Conservation (phyloP, 306 rosid genomes). For the Biancaea sappan region DNA sequence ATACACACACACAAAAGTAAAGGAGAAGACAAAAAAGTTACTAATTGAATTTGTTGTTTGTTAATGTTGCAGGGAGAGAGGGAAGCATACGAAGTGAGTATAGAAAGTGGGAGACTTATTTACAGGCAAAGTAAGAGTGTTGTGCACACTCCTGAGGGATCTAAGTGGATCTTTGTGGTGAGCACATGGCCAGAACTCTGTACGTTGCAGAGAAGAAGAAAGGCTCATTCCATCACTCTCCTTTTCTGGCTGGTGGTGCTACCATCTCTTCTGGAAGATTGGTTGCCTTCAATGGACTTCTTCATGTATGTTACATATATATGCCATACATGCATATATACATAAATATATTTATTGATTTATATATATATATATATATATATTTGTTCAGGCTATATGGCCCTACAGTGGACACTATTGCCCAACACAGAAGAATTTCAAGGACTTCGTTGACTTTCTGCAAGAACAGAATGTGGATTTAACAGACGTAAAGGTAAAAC, state of each 20-base stretch:
- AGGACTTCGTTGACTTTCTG: constrained; percentile 67
- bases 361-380: too few species aligned
- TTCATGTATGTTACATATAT: constrained; percentile 55
- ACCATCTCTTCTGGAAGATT: constrained; percentile 83
- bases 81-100: constrained; percentile 63
- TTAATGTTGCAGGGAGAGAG: constrained; percentile 67
- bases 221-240: constrained; percentile 87
- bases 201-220: constrained; percentile 77
- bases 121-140: constrained; percentile 49
- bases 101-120: constrained; percentile 58
- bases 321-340: too few species aligned
- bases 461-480: constrained; percentile 70
- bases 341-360: constrained; percentile 19
- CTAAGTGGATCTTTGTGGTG: constrained; percentile 92
- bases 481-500: constrained; percentile 79
- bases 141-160: constrained; percentile 60
- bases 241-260: constrained; percentile 87
- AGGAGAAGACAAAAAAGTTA: too few species aligned
- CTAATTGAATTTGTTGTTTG: not conserved
- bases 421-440: constrained; percentile 71
- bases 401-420: constrained; percentile 86
- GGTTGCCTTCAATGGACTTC: constrained; percentile 62
- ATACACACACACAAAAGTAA: too few species aligned
- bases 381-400: constrained; percentile 79
- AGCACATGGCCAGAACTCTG: constrained; percentile 63